Base-by-base conservation (phyloP, 495 filamentous ascomycete species). In the Astrothelium macrocarpum region DNA sequence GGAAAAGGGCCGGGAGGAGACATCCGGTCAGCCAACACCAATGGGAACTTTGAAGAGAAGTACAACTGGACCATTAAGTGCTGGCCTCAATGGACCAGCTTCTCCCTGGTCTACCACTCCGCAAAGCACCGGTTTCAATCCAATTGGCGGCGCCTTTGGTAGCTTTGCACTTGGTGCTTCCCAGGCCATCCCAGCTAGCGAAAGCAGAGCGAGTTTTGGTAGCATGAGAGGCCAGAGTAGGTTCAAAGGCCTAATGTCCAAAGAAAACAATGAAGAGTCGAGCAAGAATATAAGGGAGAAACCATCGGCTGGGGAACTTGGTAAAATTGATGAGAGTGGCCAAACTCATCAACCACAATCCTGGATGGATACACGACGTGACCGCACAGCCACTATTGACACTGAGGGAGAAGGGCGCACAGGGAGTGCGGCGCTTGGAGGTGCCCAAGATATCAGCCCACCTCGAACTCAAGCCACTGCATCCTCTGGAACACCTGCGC, bases 141-240 rank as follows among this genome's bases (percentile, higher is more conserved):
- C 85, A 3, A 89, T 93, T 78, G 90, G 90, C 26, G 84, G 87
- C 29, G 83, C 87, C n/a, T 96, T 96, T 75, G 90, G 91, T 12
- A 92, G 82, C 63, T 96, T 96, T 71, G 85, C 85, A 11, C 72
- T 91, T 26, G 81, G 80, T n/a, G 73, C 74, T 20, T 56, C 49
- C 18, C 79, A 78, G 43, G 68, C 71, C 43, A 65, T 67, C 25
- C 82, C 84, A 26, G 81, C 85, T 18, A 73, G 76, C 39, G 90
- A 95, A 62, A 94, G 91, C 78, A 81, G 84, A 65, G 66, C 82
- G 42, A 84, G 85, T 1, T 84, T 85, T 71, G 87, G 84, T 49
- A 88, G 83, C 66, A 68, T 84, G 28, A 79, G 89, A 36, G 85
- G 87, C 14, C 89, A 91, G 70, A 95, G 90, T 72, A 84, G 90